phyloP scores from a whole-genome alignment of 805 yeast genomes.

The Kluyveromyces lactis region DNA sequence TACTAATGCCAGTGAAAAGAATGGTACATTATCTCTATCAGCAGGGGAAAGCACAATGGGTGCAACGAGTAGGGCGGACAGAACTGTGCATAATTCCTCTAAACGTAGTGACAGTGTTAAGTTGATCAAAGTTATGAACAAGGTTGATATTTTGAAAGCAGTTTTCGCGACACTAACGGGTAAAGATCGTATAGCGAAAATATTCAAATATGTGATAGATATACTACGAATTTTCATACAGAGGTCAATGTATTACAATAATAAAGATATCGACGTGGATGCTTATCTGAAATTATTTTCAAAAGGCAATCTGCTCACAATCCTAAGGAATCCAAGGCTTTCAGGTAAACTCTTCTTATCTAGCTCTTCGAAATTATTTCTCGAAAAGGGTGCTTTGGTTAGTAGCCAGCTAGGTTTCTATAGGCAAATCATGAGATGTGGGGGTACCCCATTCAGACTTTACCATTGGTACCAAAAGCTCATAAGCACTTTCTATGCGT shows the following conservation, averaged over 20 bases:
- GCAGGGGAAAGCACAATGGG: too few species aligned
- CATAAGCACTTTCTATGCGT: conserved; percentile 11
- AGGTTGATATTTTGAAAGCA: conserved; percentile 41
- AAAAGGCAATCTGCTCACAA: conserved; percentile 9
- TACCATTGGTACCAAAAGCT: conserved; percentile 32
- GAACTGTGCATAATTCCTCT: too few species aligned
- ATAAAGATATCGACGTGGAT: conserved; percentile 9
- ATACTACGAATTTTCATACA: conserved; percentile 41
- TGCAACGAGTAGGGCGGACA: too few species aligned
- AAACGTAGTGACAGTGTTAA: too few species aligned
- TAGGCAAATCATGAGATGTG: conserved; percentile 63
- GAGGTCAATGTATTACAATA: conserved; percentile 23
- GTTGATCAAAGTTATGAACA: conserved; percentile 8
- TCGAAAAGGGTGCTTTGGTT: conserved; percentile 32
- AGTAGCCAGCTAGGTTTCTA: conserved; percentile 41
- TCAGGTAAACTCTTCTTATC: conserved; percentile 10
- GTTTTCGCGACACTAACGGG: conserved; percentile 52
- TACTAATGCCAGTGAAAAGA: too few species aligned
- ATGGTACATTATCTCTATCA: too few species aligned
- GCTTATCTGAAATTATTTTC: conserved; percentile 18
- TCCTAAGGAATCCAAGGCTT: conserved; percentile 13
- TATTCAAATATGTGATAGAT: conserved; percentile 50
- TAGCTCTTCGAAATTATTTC: conserved; percentile 13
- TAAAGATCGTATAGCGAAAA: conserved; percentile 63
- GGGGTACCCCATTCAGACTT: conserved; percentile 56